Percentiles rank a stretch among this genome's conserved stretches.
Evolutionary conservation across 495 filamentous ascomycete genomes (phyloP).

Genomic region (Annulohypoxylon maeteangense): DNA sequence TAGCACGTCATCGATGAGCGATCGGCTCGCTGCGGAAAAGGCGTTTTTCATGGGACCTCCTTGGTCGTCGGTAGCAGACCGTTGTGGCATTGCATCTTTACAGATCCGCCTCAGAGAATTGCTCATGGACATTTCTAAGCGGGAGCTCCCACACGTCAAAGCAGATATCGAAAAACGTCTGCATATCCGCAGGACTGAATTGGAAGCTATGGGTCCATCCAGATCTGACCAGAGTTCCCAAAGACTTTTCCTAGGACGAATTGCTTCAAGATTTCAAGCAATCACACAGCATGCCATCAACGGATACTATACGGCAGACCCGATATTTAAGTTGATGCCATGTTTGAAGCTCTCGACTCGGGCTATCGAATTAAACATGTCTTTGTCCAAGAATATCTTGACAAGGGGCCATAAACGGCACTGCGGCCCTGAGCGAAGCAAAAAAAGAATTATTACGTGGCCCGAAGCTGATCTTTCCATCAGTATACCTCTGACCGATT

Average conservation of each 20-base stretch:
- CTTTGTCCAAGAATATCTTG: constrained; percentile 52
- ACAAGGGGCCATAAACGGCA: constrained; percentile 49
- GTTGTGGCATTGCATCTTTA: constrained; percentile 30
- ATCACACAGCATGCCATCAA: constrained; percentile 37
- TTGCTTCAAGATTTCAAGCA: constrained; percentile 52
- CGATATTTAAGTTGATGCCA: constrained; percentile 45
- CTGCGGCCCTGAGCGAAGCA: constrained; percentile 37
- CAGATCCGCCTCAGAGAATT: constrained; percentile 25
- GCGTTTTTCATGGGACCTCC: constrained; percentile 44
- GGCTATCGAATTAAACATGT: constrained; percentile 42
- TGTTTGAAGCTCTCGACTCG: not conserved
- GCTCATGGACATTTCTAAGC: constrained; percentile 10
- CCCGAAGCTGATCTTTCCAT: no score
- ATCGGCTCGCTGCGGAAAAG: constrained; percentile 45
- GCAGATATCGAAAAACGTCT: constrained; percentile 3
- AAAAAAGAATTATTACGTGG: not conserved
- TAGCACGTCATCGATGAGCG: constrained; percentile 27
- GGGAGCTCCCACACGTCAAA: constrained; percentile 23
- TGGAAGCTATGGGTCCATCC: constrained; percentile 5
- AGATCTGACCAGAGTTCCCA: constrained; percentile 39
- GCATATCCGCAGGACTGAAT: not conserved
- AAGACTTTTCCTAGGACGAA: constrained; percentile 50
- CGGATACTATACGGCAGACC: constrained; percentile 52
- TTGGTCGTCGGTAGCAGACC: constrained; percentile 18
- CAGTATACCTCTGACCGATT: not conserved